phyloP scores from a whole-genome alignment of 1,139 yeast genomes.

The Entelexis paramagnoliae region DNA sequence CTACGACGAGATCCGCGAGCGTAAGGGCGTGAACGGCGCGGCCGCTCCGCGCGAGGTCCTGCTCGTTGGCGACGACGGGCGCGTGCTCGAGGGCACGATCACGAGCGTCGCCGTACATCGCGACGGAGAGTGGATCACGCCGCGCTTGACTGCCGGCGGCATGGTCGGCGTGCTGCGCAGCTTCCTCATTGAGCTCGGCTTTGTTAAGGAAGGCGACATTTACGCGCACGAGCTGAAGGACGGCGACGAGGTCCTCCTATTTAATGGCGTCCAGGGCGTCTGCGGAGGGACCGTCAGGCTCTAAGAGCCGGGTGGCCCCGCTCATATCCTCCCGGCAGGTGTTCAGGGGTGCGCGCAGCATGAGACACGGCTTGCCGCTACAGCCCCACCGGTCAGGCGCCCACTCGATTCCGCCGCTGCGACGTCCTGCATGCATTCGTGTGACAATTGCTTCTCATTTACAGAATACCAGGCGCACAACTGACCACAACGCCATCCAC shows the following conservation, averaged over 20 bases:
- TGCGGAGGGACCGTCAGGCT: conserved; percentile 9
- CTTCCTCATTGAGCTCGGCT: conserved; percentile 45
- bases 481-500: too few species aligned
- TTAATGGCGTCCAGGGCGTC: conserved; percentile 80
- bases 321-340: neutral
- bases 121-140: conserved; percentile 59
- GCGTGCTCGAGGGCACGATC: conserved; percentile 74
- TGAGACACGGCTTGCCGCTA: neutral
- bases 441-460: too few species aligned
- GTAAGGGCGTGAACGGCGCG: conserved; percentile 33
- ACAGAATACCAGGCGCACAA: too few species aligned
- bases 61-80: conserved; percentile 48
- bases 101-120: conserved; percentile 64
- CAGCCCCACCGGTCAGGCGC: too few species aligned
- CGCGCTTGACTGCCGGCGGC: conserved; percentile 65
- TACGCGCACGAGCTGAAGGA: conserved; percentile 37
- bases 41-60: conserved; percentile 57
- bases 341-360: neutral
- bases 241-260: conserved; percentile 60
- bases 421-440: too few species aligned
- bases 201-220: conserved; percentile 48
- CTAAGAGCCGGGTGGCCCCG: neutral
- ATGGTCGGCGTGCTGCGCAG: conserved; percentile 76
- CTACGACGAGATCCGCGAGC: conserved; percentile 52
- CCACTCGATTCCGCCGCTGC: too few species aligned